Evolutionary conservation across 1,284 basidiomycete species (phyloP), one percentile per base, ranked within the genome.

Genomic region (Amylostereum areolatum): DNA sequence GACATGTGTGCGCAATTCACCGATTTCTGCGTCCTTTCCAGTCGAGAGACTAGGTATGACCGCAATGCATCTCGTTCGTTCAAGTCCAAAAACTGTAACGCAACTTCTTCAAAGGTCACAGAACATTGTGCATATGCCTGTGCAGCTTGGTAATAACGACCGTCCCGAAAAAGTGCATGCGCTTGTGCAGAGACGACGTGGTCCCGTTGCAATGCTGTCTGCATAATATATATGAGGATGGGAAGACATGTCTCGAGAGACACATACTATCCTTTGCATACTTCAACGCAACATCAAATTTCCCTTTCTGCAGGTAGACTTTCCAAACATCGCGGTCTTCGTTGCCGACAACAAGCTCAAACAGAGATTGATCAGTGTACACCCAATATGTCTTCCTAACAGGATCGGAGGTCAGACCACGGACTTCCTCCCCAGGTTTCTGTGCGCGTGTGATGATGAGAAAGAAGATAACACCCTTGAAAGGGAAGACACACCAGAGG

Each of bases 251-350:
- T 48, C 44, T 28, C 12, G 27, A 45, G 30, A 34, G 25, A 43
- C 43, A 46, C 35, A n/a, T 29, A 55, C 69, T 42, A 47, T 89
- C 92, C 73, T 91, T 93, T 24, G 90, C 83, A 66, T 89, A 89
- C 51, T 78, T 75, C 47, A 97, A 70, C 0, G 97, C 92, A 2
- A 78, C 66, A 10, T 92, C 86, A 56, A 83, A 95, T 44, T 85
- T 78, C 2, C 80, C 82, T 59, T 89, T 84, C 46, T 85, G 80
- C 3, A 98, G 75, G 66, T 92, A 92, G 44, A 95, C 86, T 53
- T 85, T 85, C 97, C 97, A 99, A 5, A 99, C 85, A 62, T 98
- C 89, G 3, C 95, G 81, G 59, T 90, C 89, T 70, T 99, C 97
- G 57, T 96, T 91, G 8, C 77, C 77, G 12, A 93, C 77, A 11